Percentiles rank a stretch among this genome's conserved stretches.
These are phyloP conservation scores for Pyricularia sp. DNA, from an alignment of 2,329 filamentous ascomycete genomes.

Conservation along the genomic window DNA sequence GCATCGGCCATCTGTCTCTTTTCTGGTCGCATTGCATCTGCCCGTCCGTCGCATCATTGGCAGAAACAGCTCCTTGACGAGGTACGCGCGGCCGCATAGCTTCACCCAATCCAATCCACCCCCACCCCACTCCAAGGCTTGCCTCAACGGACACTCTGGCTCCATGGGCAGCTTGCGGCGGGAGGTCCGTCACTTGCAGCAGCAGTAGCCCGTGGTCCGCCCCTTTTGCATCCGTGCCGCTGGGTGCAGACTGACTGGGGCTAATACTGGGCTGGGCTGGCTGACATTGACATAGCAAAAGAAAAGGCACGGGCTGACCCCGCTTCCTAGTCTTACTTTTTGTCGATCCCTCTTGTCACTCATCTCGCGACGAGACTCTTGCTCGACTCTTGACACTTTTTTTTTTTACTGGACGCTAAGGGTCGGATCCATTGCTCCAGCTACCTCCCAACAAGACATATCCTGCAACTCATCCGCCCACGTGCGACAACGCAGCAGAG, in stretches of 20 bases:
- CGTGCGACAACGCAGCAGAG: background rate
- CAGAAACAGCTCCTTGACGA: background rate
- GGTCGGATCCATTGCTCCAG: background rate
- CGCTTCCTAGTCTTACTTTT: background rate
- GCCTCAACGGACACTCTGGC: background rate
- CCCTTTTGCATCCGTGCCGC: background rate
- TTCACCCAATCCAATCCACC: background rate
- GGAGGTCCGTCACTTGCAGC: background rate
- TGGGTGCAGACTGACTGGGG: background rate
- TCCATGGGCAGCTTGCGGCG: background rate
- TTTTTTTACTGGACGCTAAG: background rate
- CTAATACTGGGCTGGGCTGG: background rate
- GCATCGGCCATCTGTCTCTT: background rate
- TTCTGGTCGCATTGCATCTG: background rate
- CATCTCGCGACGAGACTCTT: background rate
- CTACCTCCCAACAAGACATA: background rate
- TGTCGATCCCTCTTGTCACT: background rate
- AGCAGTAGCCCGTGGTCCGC: background rate
- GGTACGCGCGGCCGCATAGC: background rate
- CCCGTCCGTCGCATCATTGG: background rate
- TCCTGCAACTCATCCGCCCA: background rate
- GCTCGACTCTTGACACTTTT: background rate
- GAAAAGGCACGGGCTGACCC: background rate
- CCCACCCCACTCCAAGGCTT: background rate
- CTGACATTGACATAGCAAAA: background rate